phyloP scores from a whole-genome alignment of 164 flowering plant species.

The Euptelea pleiosperma region DNA sequence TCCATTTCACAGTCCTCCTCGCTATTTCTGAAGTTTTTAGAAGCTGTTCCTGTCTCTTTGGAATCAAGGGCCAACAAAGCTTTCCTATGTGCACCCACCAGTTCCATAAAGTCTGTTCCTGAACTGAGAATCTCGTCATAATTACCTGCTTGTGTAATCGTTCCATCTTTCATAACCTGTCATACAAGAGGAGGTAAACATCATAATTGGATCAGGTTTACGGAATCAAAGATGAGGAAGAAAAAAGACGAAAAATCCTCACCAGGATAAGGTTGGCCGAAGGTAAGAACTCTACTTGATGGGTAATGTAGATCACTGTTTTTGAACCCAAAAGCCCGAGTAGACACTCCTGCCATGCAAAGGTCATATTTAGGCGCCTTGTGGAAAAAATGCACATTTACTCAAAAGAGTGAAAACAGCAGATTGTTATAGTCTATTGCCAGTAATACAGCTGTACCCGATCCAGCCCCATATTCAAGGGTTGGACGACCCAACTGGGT shows the following conservation, averaged over 20 bases:
- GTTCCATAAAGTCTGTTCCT: too few relatives aligned
- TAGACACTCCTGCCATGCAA: too few relatives aligned
- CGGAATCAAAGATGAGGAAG: slow-evolving; percentile 55
- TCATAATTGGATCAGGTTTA: slow-evolving; percentile 17
- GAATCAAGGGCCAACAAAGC: background rate
- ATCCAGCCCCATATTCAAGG: too few relatives aligned
- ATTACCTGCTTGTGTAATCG: slow-evolving; percentile 20
- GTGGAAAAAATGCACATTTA: background rate
- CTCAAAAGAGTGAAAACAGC: background rate
- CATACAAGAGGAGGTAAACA: background rate
- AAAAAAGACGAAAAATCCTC: slow-evolving; percentile 54
- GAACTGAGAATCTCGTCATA: slow-evolving; percentile 16
- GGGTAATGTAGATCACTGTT: slow-evolving; percentile 62
- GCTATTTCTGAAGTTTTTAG: background rate
- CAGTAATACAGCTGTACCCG: too few relatives aligned
- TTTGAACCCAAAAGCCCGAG: slow-evolving; percentile 41
- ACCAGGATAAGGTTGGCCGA: too few relatives aligned
- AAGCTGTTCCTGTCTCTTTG: background rate
- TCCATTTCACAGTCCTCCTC: background rate
- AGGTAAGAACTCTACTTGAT: too few relatives aligned
- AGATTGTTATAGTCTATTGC: background rate
- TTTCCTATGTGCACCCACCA: too few relatives aligned
- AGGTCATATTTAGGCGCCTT: background rate
- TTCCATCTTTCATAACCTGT: slow-evolving; percentile 24
- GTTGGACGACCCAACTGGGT: too few relatives aligned